Conservation (phyloP, 169 alveolate genomes). For the Eimeria necatrix region DNA sequence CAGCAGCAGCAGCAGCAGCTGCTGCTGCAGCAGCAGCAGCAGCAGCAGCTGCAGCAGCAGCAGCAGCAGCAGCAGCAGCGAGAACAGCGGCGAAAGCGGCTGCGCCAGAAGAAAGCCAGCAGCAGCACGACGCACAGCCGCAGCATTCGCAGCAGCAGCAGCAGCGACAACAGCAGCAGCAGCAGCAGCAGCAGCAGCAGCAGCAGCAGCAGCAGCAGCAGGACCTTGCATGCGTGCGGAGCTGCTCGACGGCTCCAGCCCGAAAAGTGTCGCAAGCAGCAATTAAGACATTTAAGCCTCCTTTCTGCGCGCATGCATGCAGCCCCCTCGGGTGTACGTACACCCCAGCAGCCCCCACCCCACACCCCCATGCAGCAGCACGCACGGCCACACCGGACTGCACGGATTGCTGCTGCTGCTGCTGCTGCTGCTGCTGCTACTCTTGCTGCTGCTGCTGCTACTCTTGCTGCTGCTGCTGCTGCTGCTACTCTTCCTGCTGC, state of each 20-base stretch:
- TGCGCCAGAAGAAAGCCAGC: not conserved
- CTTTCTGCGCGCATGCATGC: conserved; percentile 83
- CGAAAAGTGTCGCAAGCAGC: conserved; percentile 99
- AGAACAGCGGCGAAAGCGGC: no score
- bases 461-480: no score
- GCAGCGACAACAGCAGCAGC: not conserved
- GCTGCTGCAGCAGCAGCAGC: not conserved
- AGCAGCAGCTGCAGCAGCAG: no score
- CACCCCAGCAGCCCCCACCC: not conserved
- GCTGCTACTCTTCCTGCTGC: no score
- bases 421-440: no score
- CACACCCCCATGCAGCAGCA: not conserved
- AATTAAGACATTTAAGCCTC: conserved; percentile 96
- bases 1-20: not conserved
- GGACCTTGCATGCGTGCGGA: conserved; percentile 96
- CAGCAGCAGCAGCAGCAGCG: no score
- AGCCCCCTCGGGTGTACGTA: not conserved
- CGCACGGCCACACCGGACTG: not conserved
- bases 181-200: not conserved
- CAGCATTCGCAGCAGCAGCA: not conserved
- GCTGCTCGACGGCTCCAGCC: conserved; percentile 99
- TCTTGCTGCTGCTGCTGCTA: no score
- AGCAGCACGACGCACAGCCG: not conserved
- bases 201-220: conserved; percentile 1
- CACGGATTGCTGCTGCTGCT: not conserved